Conservation (phyloP, 352 stramenopile genomes). For the Pelagophyceae sp. region DNA sequence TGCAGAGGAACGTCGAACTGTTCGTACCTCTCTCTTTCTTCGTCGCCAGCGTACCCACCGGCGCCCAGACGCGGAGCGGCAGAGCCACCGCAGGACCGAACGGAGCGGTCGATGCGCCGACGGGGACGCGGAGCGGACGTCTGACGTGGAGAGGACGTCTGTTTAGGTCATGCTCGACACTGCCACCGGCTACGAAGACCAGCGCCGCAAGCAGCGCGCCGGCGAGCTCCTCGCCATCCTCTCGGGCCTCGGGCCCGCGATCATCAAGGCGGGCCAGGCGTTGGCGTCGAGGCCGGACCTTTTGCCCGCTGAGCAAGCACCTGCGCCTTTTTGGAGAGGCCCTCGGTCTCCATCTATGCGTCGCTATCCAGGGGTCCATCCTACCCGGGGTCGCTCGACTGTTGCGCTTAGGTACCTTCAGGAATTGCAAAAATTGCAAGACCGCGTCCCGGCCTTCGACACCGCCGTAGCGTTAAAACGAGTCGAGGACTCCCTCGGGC, state of each 20-base stretch:
- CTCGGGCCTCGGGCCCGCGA: conserved; percentile 52
- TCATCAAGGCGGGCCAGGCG: conserved; percentile 68
- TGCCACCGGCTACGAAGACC: conserved; percentile 35
- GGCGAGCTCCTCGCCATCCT: conserved; percentile 58
- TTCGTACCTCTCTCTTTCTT: conserved; percentile 50
- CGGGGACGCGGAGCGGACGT: too few species aligned
- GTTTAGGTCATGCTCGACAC: conserved; percentile 42
- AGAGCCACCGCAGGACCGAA: not conserved
- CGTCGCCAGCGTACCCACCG: conserved; percentile 17
- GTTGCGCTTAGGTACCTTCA: too few species aligned
- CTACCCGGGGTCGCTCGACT: too few species aligned
- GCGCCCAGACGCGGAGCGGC: not conserved
- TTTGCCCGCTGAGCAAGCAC: conserved; percentile 56
- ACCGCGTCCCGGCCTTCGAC: conserved; percentile 60
- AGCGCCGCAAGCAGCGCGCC: conserved; percentile 43
- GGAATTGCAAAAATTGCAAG: conserved; percentile 69
- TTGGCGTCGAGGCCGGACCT: conserved; percentile 61
- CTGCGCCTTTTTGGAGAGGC: too few species aligned
- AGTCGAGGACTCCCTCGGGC: conserved; percentile 56
- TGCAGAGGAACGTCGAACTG: conserved; percentile 64
- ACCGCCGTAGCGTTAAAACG: conserved; percentile 55
- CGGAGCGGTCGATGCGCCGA: not conserved
- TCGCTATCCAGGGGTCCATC: too few species aligned
- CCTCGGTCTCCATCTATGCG: too few species aligned
- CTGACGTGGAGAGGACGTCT: not conserved